Evolutionary conservation across 306 rosid genomes (phyloP).

Genomic region (Spatholobus suberectus): DNA sequence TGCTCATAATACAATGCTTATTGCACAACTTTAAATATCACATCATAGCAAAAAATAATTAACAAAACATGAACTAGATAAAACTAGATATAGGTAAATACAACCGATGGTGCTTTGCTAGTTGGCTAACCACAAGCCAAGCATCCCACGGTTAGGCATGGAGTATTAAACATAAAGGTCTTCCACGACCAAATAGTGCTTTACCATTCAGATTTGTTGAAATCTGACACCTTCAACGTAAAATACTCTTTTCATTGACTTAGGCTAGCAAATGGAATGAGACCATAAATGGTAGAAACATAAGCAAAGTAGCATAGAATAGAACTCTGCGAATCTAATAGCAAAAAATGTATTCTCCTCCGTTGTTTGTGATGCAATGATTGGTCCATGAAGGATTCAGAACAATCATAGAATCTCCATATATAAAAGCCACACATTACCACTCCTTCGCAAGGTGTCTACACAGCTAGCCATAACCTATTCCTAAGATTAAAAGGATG

Average conservation of each 20-base stretch:
- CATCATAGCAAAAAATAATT: slow-evolving; percentile 30
- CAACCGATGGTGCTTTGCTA: slow-evolving; percentile 15
- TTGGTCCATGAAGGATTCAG: slow-evolving; percentile 67
- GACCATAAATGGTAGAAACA: slow-evolving; percentile 82
- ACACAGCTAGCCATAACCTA: slow-evolving; percentile 81
- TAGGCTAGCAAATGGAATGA: slow-evolving; percentile 79
- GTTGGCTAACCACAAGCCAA: slow-evolving; percentile 17
- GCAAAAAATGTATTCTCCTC: slow-evolving; percentile 38
- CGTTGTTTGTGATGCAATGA: slow-evolving; percentile 42
- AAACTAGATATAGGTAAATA: background rate
- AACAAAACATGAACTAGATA: slow-evolving; percentile 18
- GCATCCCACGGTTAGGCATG: background rate
- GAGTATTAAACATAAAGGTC: background rate
- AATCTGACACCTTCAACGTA: slow-evolving; percentile 30
- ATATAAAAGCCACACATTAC: slow-evolving; percentile 71
- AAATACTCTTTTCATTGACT: slow-evolving; percentile 78
- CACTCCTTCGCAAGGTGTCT: slow-evolving; percentile 86
- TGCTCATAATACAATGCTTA: background rate
- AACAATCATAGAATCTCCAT: slow-evolving; percentile 75
- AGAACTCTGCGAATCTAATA: slow-evolving; percentile 66
- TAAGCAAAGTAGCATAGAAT: slow-evolving; percentile 55
- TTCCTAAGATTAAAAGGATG: slow-evolving; percentile 70
- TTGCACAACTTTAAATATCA: slow-evolving; percentile 14
- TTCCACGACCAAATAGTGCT: slow-evolving; percentile 16
- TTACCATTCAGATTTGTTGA: slow-evolving; percentile 20